Percentiles rank a stretch among this genome's conserved stretches.
Conservation (phyloP, 805 yeast genomes). For the Zygoascus flipseniorum region DNA sequence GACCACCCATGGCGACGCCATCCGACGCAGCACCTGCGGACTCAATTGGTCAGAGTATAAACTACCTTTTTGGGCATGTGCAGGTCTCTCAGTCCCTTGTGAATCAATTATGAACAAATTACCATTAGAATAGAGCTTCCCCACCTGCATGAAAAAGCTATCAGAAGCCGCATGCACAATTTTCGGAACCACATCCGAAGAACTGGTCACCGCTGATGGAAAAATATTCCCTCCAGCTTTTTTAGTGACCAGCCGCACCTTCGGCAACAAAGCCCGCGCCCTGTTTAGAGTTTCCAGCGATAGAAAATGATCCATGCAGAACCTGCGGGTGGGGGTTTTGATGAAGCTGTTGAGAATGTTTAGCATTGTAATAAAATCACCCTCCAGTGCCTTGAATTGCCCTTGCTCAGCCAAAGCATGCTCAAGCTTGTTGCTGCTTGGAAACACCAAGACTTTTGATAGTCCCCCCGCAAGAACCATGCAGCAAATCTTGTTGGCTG, state of each 20-base stretch:
- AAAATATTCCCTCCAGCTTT: background rate
- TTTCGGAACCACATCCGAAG: background rate
- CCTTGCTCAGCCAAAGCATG: constrained; percentile 48
- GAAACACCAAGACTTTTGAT: constrained; percentile 35
- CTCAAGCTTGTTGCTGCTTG: background rate
- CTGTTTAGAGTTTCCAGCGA: constrained; percentile 52
- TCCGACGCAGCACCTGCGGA: too few relatives aligned
- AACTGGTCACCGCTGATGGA: background rate
- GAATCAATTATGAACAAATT: background rate
- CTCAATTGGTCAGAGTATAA: background rate
- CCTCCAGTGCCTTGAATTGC: constrained; percentile 60
- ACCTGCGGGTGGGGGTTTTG: constrained; percentile 25
- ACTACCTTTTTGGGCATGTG: background rate
- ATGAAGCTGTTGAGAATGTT: constrained; percentile 37
- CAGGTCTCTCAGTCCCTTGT: background rate
- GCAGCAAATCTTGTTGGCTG: constrained; percentile 68
- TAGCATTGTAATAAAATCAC: constrained; percentile 72
- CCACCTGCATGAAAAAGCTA: constrained; percentile 13
- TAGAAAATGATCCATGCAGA: constrained; percentile 63
- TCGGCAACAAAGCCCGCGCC: constrained; percentile 59
- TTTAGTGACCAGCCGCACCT: constrained; percentile 30
- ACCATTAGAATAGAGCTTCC: constrained; percentile 8
- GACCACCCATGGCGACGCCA: constrained; percentile 10
- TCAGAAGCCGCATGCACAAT: constrained; percentile 8
- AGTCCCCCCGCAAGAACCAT: constrained; percentile 58